Evolutionary conservation across 257 asterid species (phyloP), one percentile per base, ranked within the genome.

Genomic region (Solanum corneliomulleri): DNA sequence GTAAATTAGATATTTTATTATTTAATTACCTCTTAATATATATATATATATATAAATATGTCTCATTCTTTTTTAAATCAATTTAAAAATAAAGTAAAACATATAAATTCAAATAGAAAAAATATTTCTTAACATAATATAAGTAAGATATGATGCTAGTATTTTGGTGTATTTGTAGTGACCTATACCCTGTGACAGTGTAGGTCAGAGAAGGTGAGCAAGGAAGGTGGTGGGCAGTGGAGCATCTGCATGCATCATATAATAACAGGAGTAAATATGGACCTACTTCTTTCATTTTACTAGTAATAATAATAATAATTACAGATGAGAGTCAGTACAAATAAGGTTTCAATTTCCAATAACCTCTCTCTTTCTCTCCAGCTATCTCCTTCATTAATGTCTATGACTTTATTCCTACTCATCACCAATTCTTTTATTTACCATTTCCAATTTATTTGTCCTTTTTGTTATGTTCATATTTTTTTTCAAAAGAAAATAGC

Each of bases 331-430:
- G 82, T 47, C 25, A 16, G 86, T 77, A 44, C 15, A 27, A 77
- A 77, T 33, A 76, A 41, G 9, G 29, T 21, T 56, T 80, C 89
- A 87, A 83, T 56, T 87, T 83, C 89, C 87, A 70, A 87, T 77
- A 71, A 84, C 87, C 20, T 52, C 83, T 45, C 58, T 41, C 25
- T 77, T 25, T 77, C 84, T 77, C 60, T 77, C 84, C 25, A 44
- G 39, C n/a, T 44, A 60, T 44, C 64, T 77, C 39, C 60, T 77
- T 44, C 64, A 44, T 44, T 77, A 77, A 39, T 41, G 21, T 68
- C 25, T 39, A 39, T 41, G 56, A 75, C 33, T 68, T 27, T 11
- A 75, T 41, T 56, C 45, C 20, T 41, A 23, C 82, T 39, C 2
- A 39, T 21, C 70, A 86, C 11, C 6, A 39, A 64, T 42, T 86